Percentiles rank a stretch among this genome's conserved stretches.
Evolutionary conservation across 1,139 yeast genomes (phyloP).

Genomic region (Pichia sp.): DNA sequence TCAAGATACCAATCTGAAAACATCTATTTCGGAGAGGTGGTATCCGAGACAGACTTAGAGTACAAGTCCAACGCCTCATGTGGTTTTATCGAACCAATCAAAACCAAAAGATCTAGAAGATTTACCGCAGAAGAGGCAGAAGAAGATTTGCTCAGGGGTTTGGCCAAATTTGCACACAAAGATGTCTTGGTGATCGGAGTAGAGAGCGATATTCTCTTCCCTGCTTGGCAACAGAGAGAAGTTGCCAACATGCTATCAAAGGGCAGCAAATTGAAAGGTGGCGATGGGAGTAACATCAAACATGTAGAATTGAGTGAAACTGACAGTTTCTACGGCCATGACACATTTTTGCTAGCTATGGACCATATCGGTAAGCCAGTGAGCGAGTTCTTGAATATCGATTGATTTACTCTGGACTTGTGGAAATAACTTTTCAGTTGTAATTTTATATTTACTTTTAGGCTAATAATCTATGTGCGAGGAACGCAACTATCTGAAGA

Average conservation of each 20-base stretch:
- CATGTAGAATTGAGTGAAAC: slow-evolving; percentile 75
- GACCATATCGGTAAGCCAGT: slow-evolving; percentile 80
- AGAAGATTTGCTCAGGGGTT: slow-evolving; percentile 61
- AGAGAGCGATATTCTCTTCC: slow-evolving; percentile 85
- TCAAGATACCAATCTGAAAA: slow-evolving; percentile 40
- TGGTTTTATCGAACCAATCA: slow-evolving; percentile 48
- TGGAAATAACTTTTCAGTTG: not conserved
- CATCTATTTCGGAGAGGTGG: slow-evolving; percentile 28
- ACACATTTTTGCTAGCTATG: slow-evolving; percentile 75
- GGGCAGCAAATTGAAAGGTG: slow-evolving; percentile 34
- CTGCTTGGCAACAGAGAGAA: slow-evolving; percentile 92
- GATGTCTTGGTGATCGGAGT: slow-evolving; percentile 82
- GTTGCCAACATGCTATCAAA: slow-evolving; percentile 57
- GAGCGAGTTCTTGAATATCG: slow-evolving; percentile 44
- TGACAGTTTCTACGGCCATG: slow-evolving; percentile 82
- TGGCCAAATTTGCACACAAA: slow-evolving; percentile 57
- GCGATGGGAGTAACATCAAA: slow-evolving; percentile 40
- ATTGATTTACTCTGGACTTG: not conserved
- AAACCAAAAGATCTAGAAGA: slow-evolving; percentile 41
- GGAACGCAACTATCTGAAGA: not conserved
- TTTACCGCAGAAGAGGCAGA: slow-evolving; percentile 50
- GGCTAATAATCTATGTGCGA: not conserved
- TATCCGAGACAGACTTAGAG: slow-evolving; percentile 27
- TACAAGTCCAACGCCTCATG: slow-evolving; percentile 29
- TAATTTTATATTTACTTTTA: not conserved